These are phyloP conservation scores for Yarrowia sp. DNA, from an alignment of 805 yeast species.

Conservation along the genomic window DNA sequence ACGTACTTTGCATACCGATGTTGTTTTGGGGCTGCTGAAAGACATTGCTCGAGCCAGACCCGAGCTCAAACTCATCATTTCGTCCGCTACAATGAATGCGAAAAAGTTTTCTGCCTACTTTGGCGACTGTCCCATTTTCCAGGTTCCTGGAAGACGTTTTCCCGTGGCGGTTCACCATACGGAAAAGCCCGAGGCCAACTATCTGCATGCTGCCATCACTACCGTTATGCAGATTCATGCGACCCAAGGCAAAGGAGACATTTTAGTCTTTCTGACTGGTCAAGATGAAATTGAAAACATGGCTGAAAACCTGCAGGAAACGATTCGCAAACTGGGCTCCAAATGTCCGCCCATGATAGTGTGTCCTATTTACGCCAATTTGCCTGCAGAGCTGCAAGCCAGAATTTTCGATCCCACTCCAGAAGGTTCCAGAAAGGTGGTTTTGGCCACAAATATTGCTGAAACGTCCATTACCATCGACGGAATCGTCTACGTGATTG, in stretches of 20 bases:
- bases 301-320: slow-evolving; percentile 67
- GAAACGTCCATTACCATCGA: slow-evolving; percentile 96
- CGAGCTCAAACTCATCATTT: slow-evolving; percentile 70
- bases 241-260: slow-evolving; percentile 79
- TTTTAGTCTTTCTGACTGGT: slow-evolving; percentile 85
- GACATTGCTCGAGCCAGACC: slow-evolving; percentile 68
- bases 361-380: slow-evolving; percentile 84
- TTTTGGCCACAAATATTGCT: slow-evolving; percentile 93
- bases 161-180: slow-evolving; percentile 86
- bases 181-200: slow-evolving; percentile 80
- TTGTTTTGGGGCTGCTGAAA: slow-evolving; percentile 78
- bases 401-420: slow-evolving; percentile 89
- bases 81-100: slow-evolving; percentile 93
- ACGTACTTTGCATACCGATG: slow-evolving; percentile 90
- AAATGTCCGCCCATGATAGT: slow-evolving; percentile 63
- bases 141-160: slow-evolving; percentile 83
- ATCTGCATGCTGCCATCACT: slow-evolving; percentile 76
- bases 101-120: slow-evolving; percentile 79
- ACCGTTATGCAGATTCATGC: slow-evolving; percentile 83
- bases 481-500: slow-evolving; percentile 86
- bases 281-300: slow-evolving; percentile 89
- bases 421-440: slow-evolving; percentile 74
- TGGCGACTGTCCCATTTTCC: slow-evolving; percentile 70
- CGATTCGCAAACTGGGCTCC: slow-evolving; percentile 60
- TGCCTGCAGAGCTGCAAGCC: slow-evolving; percentile 88